A percentile compares a stretch with the other conserved stretches of the same genome.
Evolutionary conservation across 2,329 filamentous ascomycete genomes (phyloP).

Genomic region (Pochonia chlamydosporia): DNA sequence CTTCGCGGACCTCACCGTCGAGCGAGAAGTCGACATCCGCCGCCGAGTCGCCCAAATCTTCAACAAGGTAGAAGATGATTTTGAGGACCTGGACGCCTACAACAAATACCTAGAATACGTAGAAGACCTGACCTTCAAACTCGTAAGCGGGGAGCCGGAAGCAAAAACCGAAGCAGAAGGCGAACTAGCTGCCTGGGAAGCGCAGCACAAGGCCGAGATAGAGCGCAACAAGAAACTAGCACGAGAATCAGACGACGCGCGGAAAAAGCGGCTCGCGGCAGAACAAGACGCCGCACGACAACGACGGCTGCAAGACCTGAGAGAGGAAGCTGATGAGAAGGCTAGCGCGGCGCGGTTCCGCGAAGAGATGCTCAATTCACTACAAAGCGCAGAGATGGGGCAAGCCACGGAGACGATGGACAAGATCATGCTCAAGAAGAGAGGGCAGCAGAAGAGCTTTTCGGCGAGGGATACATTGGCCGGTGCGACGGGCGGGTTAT

Average conservation of each 20-base stretch:
- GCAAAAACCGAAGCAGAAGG: constrained; percentile 45
- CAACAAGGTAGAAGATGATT: constrained; percentile 87
- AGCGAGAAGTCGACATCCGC: constrained; percentile 90
- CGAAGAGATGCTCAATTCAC: constrained; percentile 63
- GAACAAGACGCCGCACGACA: constrained; percentile 60
- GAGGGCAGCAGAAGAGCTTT: constrained; percentile 45
- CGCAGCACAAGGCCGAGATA: constrained; percentile 64
- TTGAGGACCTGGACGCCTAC: constrained; percentile 74
- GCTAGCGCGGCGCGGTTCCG: constrained; percentile 56
- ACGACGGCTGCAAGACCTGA: constrained; percentile 54
- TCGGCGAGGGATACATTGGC: constrained; percentile 28
- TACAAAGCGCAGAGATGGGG: constrained; percentile 56
- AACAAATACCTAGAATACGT: constrained; percentile 95
- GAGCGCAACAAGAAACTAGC: constrained; percentile 54
- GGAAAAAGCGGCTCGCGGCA: constrained; percentile 49
- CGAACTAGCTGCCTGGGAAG: constrained; percentile 56
- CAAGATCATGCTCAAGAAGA: constrained; percentile 67
- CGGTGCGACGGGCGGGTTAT: constrained; percentile 30
- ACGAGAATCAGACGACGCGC: constrained; percentile 48
- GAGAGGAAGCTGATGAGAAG: constrained; percentile 67
- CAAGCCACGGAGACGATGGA: constrained; percentile 54
- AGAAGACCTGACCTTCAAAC: constrained; percentile 83
- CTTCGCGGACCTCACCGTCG: constrained; percentile 80
- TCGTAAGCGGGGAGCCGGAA: constrained; percentile 66
- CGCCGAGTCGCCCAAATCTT: constrained; percentile 73